Base-by-base conservation (phyloP, 352 stramenopile species). In the Phytopythium boreale region DNA sequence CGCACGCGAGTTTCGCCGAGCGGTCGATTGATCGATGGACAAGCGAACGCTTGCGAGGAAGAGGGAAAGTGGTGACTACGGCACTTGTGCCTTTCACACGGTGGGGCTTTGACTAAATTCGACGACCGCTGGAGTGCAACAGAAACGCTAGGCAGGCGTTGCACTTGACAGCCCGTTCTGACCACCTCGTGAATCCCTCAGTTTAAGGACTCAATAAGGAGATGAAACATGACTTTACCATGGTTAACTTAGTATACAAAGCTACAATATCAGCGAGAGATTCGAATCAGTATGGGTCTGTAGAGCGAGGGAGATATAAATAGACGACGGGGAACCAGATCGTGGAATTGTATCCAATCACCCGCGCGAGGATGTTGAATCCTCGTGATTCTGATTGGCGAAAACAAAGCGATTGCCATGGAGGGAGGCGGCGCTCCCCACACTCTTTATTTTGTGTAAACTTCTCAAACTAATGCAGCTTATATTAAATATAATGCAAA, bases 101-200 rank as follows among this genome's bases (percentile, higher is more conserved):
- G n/a, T n/a, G n/a, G n/a, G n/a, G n/a, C n/a, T 34, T 8, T 37
- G 49, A 56, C 49, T 56, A 56, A n/a, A n/a, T n/a, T n/a, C n/a
- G n/a, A n/a, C n/a, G n/a, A n/a, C n/a, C 22, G 47, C 11, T 12
- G 29, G n/a, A n/a, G n/a, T 31, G n/a, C 47, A 39, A 24, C 49
- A 56, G 26, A 27, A 20, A 57, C n/a, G 51, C 51, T 22, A 39
- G 14, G 5, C 15, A 29, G 36, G 50, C 17, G 50, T 56, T 56
- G 50, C 50, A 56, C 50, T 56, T 56, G 50, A 55, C 27, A 10
- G 49, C 4, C 12, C 12, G 50, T 41, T 44, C 53, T 49, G 53
- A 49, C 15, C 36, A n/a, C 36, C 8, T 27, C 19, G 10, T 59
- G 53, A 44, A 47, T 59, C 31, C 36, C 36, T 59, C 12, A 34